Percentiles rank a stretch among this genome's conserved stretches.
These are phyloP conservation scores for Passalora sequoiae DNA, from an alignment of 2,329 filamentous ascomycete genomes.

Conservation along the genomic window DNA sequence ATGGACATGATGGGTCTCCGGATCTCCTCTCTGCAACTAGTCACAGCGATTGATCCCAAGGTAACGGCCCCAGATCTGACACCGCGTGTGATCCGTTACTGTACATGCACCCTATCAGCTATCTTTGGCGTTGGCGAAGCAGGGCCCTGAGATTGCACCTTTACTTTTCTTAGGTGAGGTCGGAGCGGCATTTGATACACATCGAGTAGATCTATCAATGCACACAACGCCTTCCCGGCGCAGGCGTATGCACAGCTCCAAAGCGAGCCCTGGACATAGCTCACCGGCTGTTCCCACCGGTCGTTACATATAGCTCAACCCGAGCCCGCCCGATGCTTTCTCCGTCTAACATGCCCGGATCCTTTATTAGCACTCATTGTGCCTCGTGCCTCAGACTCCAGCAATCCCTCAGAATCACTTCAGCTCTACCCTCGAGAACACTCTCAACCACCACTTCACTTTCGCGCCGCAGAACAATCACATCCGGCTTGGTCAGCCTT, in stretches of 20 bases:
- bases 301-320: neutral
- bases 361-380: slow-evolving; percentile 1
- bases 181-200: slow-evolving; percentile 2
- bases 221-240: neutral
- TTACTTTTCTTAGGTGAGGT: slow-evolving; percentile 1
- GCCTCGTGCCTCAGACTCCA: slow-evolving; percentile 2
- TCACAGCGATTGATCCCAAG: neutral
- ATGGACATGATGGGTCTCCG: neutral
- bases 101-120: no score
- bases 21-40: slow-evolving; percentile 6
- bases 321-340: slow-evolving; percentile 1
- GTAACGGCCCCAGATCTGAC: neutral
- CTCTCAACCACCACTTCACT: no score
- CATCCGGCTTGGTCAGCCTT: neutral
- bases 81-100: no score
- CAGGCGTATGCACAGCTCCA: neutral
- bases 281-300: slow-evolving; percentile 3
- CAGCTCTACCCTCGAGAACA: no score
- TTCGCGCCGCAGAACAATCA: neutral
- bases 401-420: no score
- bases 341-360: slow-evolving; percentile 1
- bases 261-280: neutral
- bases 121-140: no score
- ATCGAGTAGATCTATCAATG: no score
- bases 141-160: slow-evolving; percentile 2